Conservation (phyloP, 2,329 filamentous ascomycete species). For the Ustilaginoidea virens region DNA sequence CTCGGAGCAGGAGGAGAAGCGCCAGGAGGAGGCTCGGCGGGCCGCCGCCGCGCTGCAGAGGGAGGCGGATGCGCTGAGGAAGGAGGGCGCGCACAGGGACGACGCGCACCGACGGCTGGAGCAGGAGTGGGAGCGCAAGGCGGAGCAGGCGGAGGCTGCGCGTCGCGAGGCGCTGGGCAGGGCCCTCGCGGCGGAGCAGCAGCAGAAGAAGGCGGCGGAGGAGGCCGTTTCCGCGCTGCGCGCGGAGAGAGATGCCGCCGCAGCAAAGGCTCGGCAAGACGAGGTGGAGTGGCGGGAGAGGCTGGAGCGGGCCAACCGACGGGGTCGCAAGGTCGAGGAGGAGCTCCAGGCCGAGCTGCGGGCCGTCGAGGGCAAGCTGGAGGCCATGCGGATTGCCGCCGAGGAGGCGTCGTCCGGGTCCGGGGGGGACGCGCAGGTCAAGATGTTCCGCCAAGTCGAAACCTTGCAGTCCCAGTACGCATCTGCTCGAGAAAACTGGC, state of each 20-base stretch:
- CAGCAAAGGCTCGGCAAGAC: slow-evolving; percentile 55
- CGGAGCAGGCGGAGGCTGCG: slow-evolving; percentile 46
- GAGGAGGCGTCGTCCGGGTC: slow-evolving; percentile 81
- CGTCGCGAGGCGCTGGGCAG: slow-evolving; percentile 53
- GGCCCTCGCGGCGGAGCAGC: slow-evolving; percentile 50
- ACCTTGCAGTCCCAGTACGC: slow-evolving; percentile 91
- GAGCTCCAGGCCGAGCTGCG: slow-evolving; percentile 68
- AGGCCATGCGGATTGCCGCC: slow-evolving; percentile 67
- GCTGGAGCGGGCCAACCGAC: slow-evolving; percentile 56
- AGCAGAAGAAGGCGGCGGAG: slow-evolving; percentile 38
- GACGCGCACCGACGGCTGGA: slow-evolving; percentile 53
- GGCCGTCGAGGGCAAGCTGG: slow-evolving; percentile 75
- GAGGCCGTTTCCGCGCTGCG: slow-evolving; percentile 47
- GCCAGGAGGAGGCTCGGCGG: slow-evolving; percentile 30
- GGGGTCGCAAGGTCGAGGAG: slow-evolving; percentile 49
- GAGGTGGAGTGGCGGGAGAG: slow-evolving; percentile 59
- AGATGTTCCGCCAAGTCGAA: slow-evolving; percentile 84
- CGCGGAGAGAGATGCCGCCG: slow-evolving; percentile 61
- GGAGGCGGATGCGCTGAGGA: slow-evolving; percentile 26
- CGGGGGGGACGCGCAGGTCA: slow-evolving; percentile 71
- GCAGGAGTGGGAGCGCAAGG: slow-evolving; percentile 51
- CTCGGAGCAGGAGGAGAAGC: slow-evolving; percentile 39
- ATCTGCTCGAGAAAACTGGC: slow-evolving; percentile 92
- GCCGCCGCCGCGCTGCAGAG: slow-evolving; percentile 34
- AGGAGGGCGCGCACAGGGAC: slow-evolving; percentile 41